Evolutionary conservation across 768 basidiomycete genomes (phyloP).

Genomic region (Mycena capillaripes): DNA sequence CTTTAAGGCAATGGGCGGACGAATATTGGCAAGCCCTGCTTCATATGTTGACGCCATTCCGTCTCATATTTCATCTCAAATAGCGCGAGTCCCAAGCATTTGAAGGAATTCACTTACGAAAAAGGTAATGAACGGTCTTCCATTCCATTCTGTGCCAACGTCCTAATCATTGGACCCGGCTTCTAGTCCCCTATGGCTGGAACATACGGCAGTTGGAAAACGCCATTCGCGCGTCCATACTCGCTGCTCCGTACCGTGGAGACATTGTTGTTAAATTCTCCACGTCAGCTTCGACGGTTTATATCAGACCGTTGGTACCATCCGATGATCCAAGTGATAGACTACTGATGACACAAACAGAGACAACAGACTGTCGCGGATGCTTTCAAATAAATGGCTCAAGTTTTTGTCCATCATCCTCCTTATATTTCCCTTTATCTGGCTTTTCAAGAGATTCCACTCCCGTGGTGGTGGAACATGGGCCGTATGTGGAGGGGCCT

Average conservation of each 20-base stretch:
- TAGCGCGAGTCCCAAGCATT: conserved; percentile 67
- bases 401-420: conserved; percentile 77
- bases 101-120: conserved; percentile 85
- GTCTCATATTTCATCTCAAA: conserved; percentile 15
- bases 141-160: not conserved
- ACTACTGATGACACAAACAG: conserved; percentile 7
- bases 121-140: conserved; percentile 59
- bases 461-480: conserved; percentile 78
- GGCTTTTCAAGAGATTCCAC: conserved; percentile 83
- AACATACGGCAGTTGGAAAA: conserved; percentile 57
- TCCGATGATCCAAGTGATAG: not conserved
- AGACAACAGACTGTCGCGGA: conserved; percentile 73
- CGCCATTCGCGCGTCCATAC: conserved; percentile 58
- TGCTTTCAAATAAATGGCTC: conserved; percentile 79
- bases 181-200: conserved; percentile 60
- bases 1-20: conserved; percentile 85
- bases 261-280: conserved; percentile 65
- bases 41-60: not conserved
- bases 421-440: conserved; percentile 84
- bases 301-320: conserved; percentile 65
- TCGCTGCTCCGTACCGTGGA: conserved; percentile 60
- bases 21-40: conserved; percentile 67
- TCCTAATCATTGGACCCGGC: conserved; percentile 3
- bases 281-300: conserved; percentile 61
- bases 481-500: conserved; percentile 83